Evolutionary conservation across 192 early-diverging fungal species (phyloP), one percentile per base, ranked within the genome.

Genomic region (Linnemannia hyalina): DNA sequence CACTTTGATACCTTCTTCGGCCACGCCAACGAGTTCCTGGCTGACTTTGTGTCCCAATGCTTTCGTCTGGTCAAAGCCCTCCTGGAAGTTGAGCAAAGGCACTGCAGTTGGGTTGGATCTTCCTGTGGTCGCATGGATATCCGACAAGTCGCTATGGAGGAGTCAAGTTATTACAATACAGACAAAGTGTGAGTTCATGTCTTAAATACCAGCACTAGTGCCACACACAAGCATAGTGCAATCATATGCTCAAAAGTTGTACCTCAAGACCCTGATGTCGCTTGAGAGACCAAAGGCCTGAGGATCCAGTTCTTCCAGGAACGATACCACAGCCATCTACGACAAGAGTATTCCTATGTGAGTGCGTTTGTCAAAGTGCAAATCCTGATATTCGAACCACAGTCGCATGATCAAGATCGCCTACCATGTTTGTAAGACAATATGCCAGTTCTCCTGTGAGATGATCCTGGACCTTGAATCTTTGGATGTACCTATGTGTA

Each of bases 381-480:
- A 6, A 1, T 63, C 1, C 60, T 7, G 29, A 9, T 8, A 26
- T 5, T 10, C 1, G 29, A 60, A 1, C 9, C 29, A 3, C n/a
- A 13, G 10, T 10, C 15, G 10, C n/a, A 63, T 13, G 29, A 0
- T 6, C 22, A 36, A 38, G 3, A 4, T 10, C 15, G 32, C 35
- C 63, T 87, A 88, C 90, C 88, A 91, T 90, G 75, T 91, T 91
- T 1, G 91, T 91, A 5, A 91, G 77, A 35, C 91, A 91, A 69
- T 90, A 91, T 11, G 88, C 88, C 38, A 89, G 87, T 41, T 90
- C 88, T 8, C 91, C 89, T 40, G 80, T 80, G 0, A 90, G 79
- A 22, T 79, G 71, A 32, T 82, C 76, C 70, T 83, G 80, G 13
- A 80, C 83, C 42, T 90, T 80, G 72, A 89, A 91, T n/a, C 91